A percentile compares a stretch with the other conserved stretches of the same genome.
phyloP scores from a whole-genome alignment of 2,329 filamentous ascomycete genomes.

The Clonostachys sp. region DNA sequence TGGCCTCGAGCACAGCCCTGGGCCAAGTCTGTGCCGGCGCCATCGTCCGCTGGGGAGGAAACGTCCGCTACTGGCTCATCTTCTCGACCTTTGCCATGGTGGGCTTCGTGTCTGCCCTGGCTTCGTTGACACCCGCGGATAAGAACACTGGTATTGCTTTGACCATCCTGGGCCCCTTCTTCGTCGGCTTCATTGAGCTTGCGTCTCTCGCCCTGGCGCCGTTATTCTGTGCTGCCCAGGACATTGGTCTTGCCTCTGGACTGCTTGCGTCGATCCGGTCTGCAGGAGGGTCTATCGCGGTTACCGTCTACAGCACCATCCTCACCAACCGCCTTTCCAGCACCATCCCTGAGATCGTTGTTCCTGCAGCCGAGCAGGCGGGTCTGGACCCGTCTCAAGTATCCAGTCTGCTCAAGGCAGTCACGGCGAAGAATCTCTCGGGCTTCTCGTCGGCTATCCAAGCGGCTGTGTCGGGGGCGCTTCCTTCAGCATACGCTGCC shows the following conservation, averaged over 20 bases:
- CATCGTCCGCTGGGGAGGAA: slow-evolving; percentile 24
- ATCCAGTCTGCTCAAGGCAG: slow-evolving; percentile 21
- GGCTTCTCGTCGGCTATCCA: slow-evolving; percentile 22
- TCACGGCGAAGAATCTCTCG: slow-evolving; percentile 19
- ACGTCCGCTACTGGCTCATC: slow-evolving; percentile 27
- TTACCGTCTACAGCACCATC: slow-evolving; percentile 32
- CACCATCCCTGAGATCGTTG: slow-evolving; percentile 26
- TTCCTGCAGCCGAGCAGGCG: slow-evolving; percentile 23
- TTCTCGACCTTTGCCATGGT: slow-evolving; percentile 29
- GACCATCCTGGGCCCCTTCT: slow-evolving; percentile 27
- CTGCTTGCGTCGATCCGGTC: slow-evolving; percentile 31
- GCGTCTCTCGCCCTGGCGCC: slow-evolving; percentile 24
- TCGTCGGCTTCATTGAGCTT: slow-evolving; percentile 27
- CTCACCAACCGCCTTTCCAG: slow-evolving; percentile 26
- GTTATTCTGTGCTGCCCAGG: slow-evolving; percentile 27
- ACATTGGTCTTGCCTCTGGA: slow-evolving; percentile 34
- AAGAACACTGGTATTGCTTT: slow-evolving; percentile 22
- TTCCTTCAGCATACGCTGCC: slow-evolving; percentile 27
- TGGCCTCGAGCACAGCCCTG: slow-evolving; percentile 23
- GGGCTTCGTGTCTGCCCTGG: slow-evolving; percentile 23
- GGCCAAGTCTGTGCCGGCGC: slow-evolving; percentile 23
- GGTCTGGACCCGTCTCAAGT: slow-evolving; percentile 24
- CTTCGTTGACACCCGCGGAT: slow-evolving; percentile 21
- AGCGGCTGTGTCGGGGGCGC: slow-evolving; percentile 14
- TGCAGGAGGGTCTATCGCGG: slow-evolving; percentile 26